phyloP scores from a whole-genome alignment of 148 eudicot species.

The Cornus kousa region DNA sequence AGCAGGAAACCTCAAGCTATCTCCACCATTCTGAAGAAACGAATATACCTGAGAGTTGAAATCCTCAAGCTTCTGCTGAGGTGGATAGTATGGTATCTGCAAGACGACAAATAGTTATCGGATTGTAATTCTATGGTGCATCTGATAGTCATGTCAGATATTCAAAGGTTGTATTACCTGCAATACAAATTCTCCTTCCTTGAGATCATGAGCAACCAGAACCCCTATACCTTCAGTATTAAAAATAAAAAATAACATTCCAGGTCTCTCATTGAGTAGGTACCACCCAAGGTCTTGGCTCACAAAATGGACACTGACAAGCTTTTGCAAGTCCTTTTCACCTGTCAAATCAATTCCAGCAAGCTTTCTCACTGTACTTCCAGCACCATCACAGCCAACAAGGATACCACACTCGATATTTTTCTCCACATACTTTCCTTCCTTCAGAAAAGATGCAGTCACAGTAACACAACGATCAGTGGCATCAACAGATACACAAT shows the following conservation, averaged over 20 bases:
- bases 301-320: constrained; percentile 80
- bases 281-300: constrained; percentile 73
- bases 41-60: constrained; percentile 62
- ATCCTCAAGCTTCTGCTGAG: constrained; percentile 87
- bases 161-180: constrained; percentile 48
- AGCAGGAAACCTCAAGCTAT: neutral
- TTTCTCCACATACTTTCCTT: constrained; percentile 47
- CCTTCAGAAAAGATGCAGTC: constrained; percentile 47
- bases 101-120: constrained; percentile 13
- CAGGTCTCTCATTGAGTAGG: constrained; percentile 76
- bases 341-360: constrained; percentile 71
- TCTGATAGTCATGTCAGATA: neutral
- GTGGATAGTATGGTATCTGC: constrained; percentile 93
- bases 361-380: constrained; percentile 76
- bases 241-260: constrained; percentile 92
- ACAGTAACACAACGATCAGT: constrained; percentile 54
- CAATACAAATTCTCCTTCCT: constrained; percentile 88
- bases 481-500: constrained; percentile 49
- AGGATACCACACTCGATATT: constrained; percentile 61
- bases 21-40: constrained; percentile 2
- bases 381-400: constrained; percentile 90
- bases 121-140: neutral
- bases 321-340: constrained; percentile 82
- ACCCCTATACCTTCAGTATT: constrained; percentile 93
- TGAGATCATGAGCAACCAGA: constrained; percentile 95